Percentiles rank a stretch among this genome's conserved stretches.
Evolutionary conservation across 331 rosid genomes (phyloP).

Genomic region (Prunus yedoensis): DNA sequence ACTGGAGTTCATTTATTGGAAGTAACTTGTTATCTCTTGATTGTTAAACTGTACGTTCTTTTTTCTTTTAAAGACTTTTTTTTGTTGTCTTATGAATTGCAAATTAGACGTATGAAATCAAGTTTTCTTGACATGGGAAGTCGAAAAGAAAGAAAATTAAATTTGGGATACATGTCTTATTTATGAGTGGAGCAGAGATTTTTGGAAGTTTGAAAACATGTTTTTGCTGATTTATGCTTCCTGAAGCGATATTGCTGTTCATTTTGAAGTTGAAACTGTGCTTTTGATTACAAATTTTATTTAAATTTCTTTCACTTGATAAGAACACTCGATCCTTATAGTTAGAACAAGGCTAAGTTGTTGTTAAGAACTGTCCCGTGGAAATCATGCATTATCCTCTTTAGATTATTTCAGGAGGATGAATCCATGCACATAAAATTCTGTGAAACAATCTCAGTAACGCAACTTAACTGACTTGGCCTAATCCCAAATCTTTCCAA

Average conservation of each 20-base stretch:
- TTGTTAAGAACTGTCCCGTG: neutral
- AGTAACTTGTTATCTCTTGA: neutral
- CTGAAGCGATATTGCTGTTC: neutral
- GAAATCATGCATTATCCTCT: neutral
- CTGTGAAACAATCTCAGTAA: conserved; percentile 3
- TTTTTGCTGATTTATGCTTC: neutral
- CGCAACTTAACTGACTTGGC: neutral
- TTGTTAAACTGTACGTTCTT: neutral
- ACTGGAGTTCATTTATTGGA: neutral
- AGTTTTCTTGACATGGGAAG: neutral
- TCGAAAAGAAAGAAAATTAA: neutral
- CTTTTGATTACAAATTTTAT: neutral
- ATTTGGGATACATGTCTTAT: neutral
- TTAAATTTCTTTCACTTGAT: neutral
- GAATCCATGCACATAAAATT: neutral
- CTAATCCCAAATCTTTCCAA: neutral
- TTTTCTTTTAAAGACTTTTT: too few species aligned
- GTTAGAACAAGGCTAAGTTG: neutral
- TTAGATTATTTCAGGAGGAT: neutral
- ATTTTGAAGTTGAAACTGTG: neutral
- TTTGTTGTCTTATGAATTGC: neutral
- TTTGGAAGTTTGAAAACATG: neutral
- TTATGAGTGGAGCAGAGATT: neutral
- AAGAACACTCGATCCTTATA: neutral
- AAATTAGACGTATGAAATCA: neutral